Base-by-base conservation (phyloP, 2,329 filamentous ascomycete species). In the Cladosporium sp. region DNA sequence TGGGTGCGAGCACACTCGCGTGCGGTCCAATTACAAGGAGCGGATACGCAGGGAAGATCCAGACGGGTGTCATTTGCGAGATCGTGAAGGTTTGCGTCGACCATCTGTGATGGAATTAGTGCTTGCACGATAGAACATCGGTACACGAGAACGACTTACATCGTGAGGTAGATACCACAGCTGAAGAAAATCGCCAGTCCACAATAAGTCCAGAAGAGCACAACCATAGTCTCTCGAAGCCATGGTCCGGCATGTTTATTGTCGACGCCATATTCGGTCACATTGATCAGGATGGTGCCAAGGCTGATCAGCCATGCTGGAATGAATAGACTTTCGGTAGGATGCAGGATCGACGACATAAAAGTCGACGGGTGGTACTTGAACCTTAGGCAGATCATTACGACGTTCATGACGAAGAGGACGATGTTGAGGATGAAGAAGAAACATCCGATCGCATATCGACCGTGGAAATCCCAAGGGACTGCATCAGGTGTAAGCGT, bases 21-120 rank as follows among this genome's bases (percentile, higher is more conserved):
- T 93, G 88, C 0, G 91, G 89, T 0, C 89, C 91, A 25, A 90
- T 87, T 10, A 95, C 86, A 3, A 96, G 84, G 25, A 95, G 82
- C 0, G 92, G 91, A 69, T 96, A 96, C 0, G 90, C 91, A 0
- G 91, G 92, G 70, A 95, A 95, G 63, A 94, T 92, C 91, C 91
- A 95, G 21, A 92, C 88, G 0, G 91, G 91, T 0, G 91, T 95
- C 92, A 96, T 95, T 61, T 88, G 88, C 36, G 91, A 89, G 57
- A 95, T 91, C 0, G 92, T 88, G 70, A 88, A 88, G 2, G 85
- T 87, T 66, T 86, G 84, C 0, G 86, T 89, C 1, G 84, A 87
- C 86, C 86, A 89, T 71, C 85, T 87, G 67, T 5, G 73, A 68
- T n/a, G 39, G 66, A 56, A 60, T 62, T 54, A 49, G 48, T 28